Base-by-base conservation (phyloP, 345 rosid genomes). In the Microcos paniculata region DNA sequence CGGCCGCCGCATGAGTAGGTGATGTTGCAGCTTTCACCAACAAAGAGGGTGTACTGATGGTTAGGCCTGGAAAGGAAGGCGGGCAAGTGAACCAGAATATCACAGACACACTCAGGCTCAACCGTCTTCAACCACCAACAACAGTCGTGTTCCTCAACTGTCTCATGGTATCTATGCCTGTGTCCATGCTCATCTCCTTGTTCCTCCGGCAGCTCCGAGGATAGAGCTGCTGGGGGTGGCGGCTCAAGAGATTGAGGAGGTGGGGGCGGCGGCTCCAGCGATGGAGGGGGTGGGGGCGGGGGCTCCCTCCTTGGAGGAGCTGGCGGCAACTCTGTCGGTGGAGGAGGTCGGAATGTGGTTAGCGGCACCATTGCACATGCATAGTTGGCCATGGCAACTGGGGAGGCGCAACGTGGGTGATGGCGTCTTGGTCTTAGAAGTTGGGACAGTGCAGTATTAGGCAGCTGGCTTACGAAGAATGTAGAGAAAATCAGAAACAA, bases 111-210 rank as follows among this genome's bases (percentile, higher is more conserved):
- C 78, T 89, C 90, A 8, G 62, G 24, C 18, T 93, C 96, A 66
- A 96, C 73, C 80, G 82, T 81, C 66, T 79, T 84, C 79, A 96
- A 80, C 98, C 97, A 96, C 51, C 81, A 83, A 83, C 98, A 96
- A 70, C 99, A 96, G 12, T 86, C 84, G 24, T 72, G 76, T 67
- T 82, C 90, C 5, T 76, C 78, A 5, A 61, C 83, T 5, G 87
- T 51, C 40, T 72, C 82, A 18, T 52, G 18, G 3, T 42, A 73
- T 38, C 66, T 67, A 4, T 62, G 79, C 2, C 79, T 78, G 53
- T 80, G 86, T 1, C 65, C 48, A 48, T 10, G 30, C 16, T 51
- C 9, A 78, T 43, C 76, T 0, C 38, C n/a, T 9, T 18, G 43
- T 51, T 30, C 26, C 40, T 35, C 40, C 40, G 2, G 40, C 3